Percentiles rank a stretch among this genome's conserved stretches.
Conservation (phyloP, 2,329 filamentous ascomycete genomes). For the Fusarium domesticum region DNA sequence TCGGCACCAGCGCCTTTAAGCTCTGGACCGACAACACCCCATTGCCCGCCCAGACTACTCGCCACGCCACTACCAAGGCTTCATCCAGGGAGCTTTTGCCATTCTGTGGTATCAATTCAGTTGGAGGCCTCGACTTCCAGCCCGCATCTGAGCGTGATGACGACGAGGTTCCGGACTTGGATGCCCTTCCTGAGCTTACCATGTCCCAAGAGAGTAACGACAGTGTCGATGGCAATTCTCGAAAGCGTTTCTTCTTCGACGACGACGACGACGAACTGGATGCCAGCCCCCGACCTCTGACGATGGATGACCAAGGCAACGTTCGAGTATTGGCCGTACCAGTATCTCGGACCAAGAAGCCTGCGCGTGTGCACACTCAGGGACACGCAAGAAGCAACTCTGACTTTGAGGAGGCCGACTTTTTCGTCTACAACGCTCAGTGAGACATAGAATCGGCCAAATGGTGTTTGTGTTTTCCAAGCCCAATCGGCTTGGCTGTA, state of each 20-base stretch:
- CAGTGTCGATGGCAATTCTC: conserved; percentile 35
- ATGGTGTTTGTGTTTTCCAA: no score
- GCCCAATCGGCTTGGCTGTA: neutral
- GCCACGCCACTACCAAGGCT: conserved; percentile 24
- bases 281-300: conserved; percentile 39
- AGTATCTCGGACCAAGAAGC: conserved; percentile 31
- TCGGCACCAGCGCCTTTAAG: conserved; percentile 46
- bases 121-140: conserved; percentile 66
- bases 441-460: conserved; percentile 40
- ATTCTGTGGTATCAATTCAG: conserved; percentile 76
- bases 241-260: conserved; percentile 49
- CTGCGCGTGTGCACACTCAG: conserved; percentile 36
- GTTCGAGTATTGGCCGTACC: conserved; percentile 51
- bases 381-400: conserved; percentile 46
- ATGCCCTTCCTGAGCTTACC: conserved; percentile 47
- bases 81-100: conserved; percentile 64
- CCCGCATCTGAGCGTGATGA: conserved; percentile 37
- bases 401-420: conserved; percentile 70
- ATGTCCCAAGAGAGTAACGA: conserved; percentile 55
- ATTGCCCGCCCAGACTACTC: conserved; percentile 8
- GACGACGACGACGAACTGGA: conserved; percentile 40
- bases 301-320: conserved; percentile 38
- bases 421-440: conserved; percentile 49
- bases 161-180: conserved; percentile 34
- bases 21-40: conserved; percentile 45